Conservation (phyloP, 345 rosid species). For the Eucalyptus decipiens region DNA sequence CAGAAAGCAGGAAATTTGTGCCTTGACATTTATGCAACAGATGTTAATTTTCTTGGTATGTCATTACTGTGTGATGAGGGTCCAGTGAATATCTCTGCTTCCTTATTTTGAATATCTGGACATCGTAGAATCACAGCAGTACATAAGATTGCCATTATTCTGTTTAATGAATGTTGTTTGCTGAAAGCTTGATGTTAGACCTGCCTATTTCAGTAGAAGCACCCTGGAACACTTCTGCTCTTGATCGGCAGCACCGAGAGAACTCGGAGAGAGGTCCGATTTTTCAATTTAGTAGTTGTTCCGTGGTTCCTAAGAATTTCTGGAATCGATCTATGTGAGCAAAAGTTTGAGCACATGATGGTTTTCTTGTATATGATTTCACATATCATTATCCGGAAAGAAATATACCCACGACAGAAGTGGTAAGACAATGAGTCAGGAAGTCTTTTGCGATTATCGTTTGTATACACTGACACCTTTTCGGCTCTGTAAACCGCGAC, state of each 20-base stretch:
- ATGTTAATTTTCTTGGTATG: not conserved
- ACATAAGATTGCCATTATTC: not conserved
- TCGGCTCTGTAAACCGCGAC: not conserved
- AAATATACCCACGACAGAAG: not conserved
- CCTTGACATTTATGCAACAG: not conserved
- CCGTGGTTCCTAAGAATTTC: not conserved
- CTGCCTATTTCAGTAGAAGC: not conserved
- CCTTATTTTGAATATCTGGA: not conserved
- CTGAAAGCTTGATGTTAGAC: not conserved
- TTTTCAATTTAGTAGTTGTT: not conserved
- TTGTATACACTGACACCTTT: not conserved
- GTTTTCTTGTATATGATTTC: not conserved
- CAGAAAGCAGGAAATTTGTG: not conserved
- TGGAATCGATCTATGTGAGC: not conserved
- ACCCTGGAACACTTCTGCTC: not conserved
- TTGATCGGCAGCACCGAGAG: not conserved
- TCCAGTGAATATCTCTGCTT: not conserved
- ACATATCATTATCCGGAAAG: not conserved
- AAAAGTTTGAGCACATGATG: not conserved
- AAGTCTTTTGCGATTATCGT: not conserved
- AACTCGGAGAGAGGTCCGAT: not conserved
- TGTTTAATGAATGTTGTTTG: not conserved
- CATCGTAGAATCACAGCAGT: not conserved
- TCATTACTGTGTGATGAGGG: not conserved
- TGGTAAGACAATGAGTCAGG: not conserved